These are phyloP conservation scores for Penicillium occitanis DNA, from an alignment of 2,329 filamentous ascomycete genomes.

Conservation along the genomic window DNA sequence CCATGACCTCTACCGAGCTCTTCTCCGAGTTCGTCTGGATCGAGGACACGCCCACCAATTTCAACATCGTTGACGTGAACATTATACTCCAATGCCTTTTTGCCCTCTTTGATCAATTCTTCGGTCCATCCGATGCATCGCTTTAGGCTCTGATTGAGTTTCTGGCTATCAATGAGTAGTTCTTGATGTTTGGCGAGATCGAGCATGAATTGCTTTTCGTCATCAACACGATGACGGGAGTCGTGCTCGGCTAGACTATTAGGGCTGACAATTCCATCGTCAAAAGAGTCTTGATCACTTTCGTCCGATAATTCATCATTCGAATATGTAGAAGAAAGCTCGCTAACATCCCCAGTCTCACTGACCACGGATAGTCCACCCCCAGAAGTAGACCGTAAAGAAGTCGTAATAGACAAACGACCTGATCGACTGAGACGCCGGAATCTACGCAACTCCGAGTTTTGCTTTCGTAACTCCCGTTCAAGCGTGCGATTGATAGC, in stretches of 20 bases:
- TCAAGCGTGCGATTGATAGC: slow-evolving; percentile 95
- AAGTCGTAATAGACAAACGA: slow-evolving; percentile 61
- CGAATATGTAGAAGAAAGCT: slow-evolving; percentile 32
- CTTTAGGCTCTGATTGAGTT: slow-evolving; percentile 85
- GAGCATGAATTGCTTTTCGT: slow-evolving; percentile 78
- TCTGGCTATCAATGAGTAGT: slow-evolving; percentile 78
- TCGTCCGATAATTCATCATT: slow-evolving; percentile 40
- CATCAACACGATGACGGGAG: slow-evolving; percentile 62
- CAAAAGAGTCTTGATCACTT: slow-evolving; percentile 39
- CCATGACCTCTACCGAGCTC: slow-evolving; percentile 29
- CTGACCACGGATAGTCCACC: slow-evolving; percentile 48
- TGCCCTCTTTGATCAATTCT: slow-evolving; percentile 82
- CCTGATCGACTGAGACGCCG: slow-evolving; percentile 82
- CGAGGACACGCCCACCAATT: slow-evolving; percentile 76
- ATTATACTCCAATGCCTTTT: slow-evolving; percentile 79
- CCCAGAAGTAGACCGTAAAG: slow-evolving; percentile 48
- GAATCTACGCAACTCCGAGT: slow-evolving; percentile 79
- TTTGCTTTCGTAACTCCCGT: slow-evolving; percentile 86
- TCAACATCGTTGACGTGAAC: slow-evolving; percentile 77
- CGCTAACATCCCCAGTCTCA: slow-evolving; percentile 42
- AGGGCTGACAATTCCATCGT: slow-evolving; percentile 38
- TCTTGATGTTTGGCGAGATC: slow-evolving; percentile 89
- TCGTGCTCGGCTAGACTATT: slow-evolving; percentile 39
- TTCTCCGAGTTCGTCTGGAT: slow-evolving; percentile 59
- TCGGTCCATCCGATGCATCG: slow-evolving; percentile 88